phyloP scores from a whole-genome alignment of 495 filamentous ascomycete genomes.

The Aspergillus nidulans region DNA sequence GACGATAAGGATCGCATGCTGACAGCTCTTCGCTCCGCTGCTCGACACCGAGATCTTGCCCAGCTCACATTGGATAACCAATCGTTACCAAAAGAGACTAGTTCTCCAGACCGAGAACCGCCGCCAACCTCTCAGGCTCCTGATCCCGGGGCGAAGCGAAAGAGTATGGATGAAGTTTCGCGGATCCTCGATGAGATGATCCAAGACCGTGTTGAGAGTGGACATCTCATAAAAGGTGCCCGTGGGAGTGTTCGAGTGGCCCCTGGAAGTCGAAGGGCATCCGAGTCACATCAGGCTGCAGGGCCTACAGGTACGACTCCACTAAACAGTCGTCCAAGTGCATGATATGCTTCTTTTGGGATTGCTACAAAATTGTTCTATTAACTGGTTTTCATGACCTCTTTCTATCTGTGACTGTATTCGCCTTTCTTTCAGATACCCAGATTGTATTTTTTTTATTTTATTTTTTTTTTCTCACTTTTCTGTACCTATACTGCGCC shows the following conservation, averaged over 20 bases:
- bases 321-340: not conserved
- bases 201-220: conserved; percentile 72
- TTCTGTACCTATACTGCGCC: not conserved
- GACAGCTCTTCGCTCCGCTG: conserved; percentile 76
- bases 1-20: conserved; percentile 98
- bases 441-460: conserved; percentile 17
- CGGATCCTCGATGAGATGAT: conserved; percentile 93
- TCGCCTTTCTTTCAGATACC: conserved; percentile 23
- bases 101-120: conserved; percentile 15
- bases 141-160: conserved; percentile 32
- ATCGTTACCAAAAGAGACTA: conserved; percentile 21
- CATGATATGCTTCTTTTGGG: not conserved
- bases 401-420: no score
- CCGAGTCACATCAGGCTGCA: conserved; percentile 27
- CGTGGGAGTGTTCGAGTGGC: conserved; percentile 53
- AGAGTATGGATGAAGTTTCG: conserved; percentile 83
- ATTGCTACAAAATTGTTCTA: not conserved
- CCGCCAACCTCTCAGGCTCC: no score
- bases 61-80: conserved; percentile 48
- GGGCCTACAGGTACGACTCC: not conserved
- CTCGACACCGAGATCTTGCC: conserved; percentile 83
- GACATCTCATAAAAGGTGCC: conserved; percentile 55
- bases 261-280: conserved; percentile 32
- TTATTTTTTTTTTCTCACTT: not conserved
- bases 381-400: not conserved